phyloP scores from a whole-genome alignment of 177 flowering plant genomes.

The Tripterygium wilfordii region DNA sequence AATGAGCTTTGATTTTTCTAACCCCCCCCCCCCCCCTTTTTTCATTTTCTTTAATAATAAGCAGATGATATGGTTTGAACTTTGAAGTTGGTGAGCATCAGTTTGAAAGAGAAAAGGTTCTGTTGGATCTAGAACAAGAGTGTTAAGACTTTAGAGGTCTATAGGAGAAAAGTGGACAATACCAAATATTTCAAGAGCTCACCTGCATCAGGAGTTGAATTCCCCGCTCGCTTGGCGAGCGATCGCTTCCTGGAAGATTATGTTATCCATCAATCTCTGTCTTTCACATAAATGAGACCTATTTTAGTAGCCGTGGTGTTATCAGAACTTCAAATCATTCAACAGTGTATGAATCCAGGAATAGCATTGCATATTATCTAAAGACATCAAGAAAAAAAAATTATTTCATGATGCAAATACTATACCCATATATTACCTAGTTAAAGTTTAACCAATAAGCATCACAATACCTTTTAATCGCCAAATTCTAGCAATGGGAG shows the following conservation, averaged over 20 bases:
- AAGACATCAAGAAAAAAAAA: too few relatives aligned
- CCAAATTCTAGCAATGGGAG: too few relatives aligned
- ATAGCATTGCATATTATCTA: too few relatives aligned
- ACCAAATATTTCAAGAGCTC: constrained; percentile 68
- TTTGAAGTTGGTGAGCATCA: constrained; percentile 82
- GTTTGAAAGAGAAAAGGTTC: constrained; percentile 56
- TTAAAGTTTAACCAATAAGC: too few relatives aligned
- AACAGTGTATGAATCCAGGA: too few relatives aligned
- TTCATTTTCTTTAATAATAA: neutral
- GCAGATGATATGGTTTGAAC: constrained; percentile 85
- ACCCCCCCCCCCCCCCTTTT: neutral
- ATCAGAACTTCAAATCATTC: too few relatives aligned
- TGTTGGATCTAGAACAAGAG: constrained; percentile 69
- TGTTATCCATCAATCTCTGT: constrained; percentile 3
- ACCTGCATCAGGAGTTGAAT: constrained; percentile 69
- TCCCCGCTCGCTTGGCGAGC: constrained; percentile 76
- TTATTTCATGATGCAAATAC: too few relatives aligned
- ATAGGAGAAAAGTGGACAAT: constrained; percentile 64
- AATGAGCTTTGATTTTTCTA: neutral
- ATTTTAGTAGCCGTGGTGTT: too few relatives aligned
- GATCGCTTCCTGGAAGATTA: constrained; percentile 80
- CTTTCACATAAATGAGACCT: too few relatives aligned
- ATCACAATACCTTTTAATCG: too few relatives aligned
- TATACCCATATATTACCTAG: too few relatives aligned
- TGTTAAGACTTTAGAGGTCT: constrained; percentile 67